A percentile compares a stretch with the other conserved stretches of the same genome.
Evolutionary conservation across 2,329 filamentous ascomycete species (phyloP).

Genomic region (Helminthosporium solani): DNA sequence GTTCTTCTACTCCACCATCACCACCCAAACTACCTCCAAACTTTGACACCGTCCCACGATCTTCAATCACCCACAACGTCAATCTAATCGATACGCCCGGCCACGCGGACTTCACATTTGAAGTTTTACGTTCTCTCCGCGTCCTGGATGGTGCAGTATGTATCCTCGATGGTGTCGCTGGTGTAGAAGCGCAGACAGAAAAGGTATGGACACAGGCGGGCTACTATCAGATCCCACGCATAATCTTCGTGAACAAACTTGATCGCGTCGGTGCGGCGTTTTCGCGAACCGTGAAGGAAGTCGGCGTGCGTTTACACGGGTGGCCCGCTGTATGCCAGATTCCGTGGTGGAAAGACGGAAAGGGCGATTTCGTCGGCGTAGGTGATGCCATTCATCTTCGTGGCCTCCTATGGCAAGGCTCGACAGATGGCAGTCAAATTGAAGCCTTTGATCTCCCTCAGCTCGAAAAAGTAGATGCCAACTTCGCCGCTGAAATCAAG

Average conservation of each 20-base stretch:
- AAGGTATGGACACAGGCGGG: constrained; percentile 93
- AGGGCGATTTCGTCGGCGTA: constrained; percentile 76
- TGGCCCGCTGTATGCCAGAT: constrained; percentile 94
- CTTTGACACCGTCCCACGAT: constrained; percentile 45
- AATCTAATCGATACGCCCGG: constrained; percentile 84
- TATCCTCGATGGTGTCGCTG: constrained; percentile 87
- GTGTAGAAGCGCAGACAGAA: constrained; percentile 95
- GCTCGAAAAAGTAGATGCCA: constrained; percentile 51
- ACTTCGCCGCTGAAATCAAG: constrained; percentile 66
- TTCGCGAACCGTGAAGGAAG: constrained; percentile 79
- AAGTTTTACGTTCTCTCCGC: constrained; percentile 85
- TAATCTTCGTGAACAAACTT: constrained; percentile 82
- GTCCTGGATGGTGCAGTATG: constrained; percentile 90
- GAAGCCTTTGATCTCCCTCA: constrained; percentile 57
- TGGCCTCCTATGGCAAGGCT: constrained; percentile 71
- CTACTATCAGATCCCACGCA: constrained; percentile 78
- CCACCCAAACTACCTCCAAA: constrained; percentile 32
- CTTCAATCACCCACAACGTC: constrained; percentile 55
- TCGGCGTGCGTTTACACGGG: constrained; percentile 73
- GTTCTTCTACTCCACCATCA: constrained; percentile 24
- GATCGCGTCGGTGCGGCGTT: constrained; percentile 82
- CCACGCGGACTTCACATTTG: constrained; percentile 96
- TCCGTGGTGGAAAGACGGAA: constrained; percentile 79
- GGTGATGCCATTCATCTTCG: constrained; percentile 78
- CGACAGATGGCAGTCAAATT: constrained; percentile 64